These are phyloP conservation scores for Boletus vermiculosoides DNA, from an alignment of 768 basidiomycete species.

Conservation along the genomic window DNA sequence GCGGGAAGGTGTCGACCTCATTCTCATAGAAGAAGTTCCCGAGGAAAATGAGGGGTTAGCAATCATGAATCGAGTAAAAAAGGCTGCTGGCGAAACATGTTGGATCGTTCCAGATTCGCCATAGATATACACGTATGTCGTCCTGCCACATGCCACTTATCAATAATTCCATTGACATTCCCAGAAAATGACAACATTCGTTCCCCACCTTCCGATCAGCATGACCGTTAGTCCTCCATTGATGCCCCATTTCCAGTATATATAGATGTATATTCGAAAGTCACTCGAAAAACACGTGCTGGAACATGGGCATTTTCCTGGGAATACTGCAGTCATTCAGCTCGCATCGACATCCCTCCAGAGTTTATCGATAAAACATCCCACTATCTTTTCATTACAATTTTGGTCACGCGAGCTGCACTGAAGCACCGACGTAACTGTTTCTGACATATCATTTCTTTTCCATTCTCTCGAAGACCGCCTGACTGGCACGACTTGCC, in stretches of 20 bases:
- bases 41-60: constrained; percentile 86
- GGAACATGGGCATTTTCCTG: not conserved
- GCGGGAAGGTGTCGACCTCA: constrained; percentile 68
- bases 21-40: constrained; percentile 80
- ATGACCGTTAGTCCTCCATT: not conserved
- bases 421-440: not conserved
- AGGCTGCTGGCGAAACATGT: constrained; percentile 69
- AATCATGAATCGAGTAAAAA: constrained; percentile 90
- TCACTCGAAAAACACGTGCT: not conserved
- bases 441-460: not conserved
- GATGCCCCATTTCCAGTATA: not conserved
- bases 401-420: not conserved
- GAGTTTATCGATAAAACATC: too few species aligned
- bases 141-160: not conserved
- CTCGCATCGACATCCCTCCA: not conserved
- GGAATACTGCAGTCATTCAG: not conserved
- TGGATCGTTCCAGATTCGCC: constrained; percentile 27
- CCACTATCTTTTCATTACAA: too few species aligned
- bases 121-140: constrained; percentile 22
- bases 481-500: constrained; percentile 2
- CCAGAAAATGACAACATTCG: not conserved
- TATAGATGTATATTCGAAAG: not conserved
- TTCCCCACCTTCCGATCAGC: not conserved
- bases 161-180: not conserved
- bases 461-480: not conserved